phyloP scores from a whole-genome alignment of 805 yeast species.

The Candida stauntonica region DNA sequence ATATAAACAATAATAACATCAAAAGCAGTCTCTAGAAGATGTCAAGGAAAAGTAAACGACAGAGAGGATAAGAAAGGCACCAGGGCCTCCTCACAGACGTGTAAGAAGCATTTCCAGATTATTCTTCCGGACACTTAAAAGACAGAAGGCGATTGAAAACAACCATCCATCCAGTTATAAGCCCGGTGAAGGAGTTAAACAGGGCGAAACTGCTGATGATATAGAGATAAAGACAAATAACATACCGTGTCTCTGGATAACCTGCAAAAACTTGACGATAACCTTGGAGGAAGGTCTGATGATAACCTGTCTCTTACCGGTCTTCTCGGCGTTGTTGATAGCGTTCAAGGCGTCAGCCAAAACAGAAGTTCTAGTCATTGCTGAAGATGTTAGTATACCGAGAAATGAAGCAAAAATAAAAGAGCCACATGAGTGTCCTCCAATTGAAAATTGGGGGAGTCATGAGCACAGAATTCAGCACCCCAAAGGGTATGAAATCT shows the following conservation, averaged over 20 bases:
- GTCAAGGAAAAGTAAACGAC: constrained; percentile 35
- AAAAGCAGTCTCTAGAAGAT: too few species aligned
- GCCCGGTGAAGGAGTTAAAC: constrained; percentile 52
- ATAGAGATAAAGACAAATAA: constrained; percentile 27
- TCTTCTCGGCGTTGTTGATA: constrained; percentile 97
- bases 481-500: too few species aligned
- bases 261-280: constrained; percentile 91
- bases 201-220: background rate
- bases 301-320: constrained; percentile 98
- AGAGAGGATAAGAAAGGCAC: constrained; percentile 9
- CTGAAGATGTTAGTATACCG: constrained; percentile 22
- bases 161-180: constrained; percentile 98
- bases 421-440: constrained; percentile 47
- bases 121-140: constrained; percentile 94
- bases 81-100: constrained; percentile 25
- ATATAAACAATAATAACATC: too few species aligned
- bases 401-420: constrained; percentile 4
- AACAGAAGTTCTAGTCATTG: constrained; percentile 96
- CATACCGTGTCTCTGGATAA: constrained; percentile 97
- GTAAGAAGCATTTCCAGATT: constrained; percentile 32
- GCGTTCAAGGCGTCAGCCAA: constrained; percentile 97
- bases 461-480: constrained; percentile 34
- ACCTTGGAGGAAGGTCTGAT: constrained; percentile 98
- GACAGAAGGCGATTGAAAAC: constrained; percentile 89
- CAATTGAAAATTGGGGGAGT: constrained; percentile 29